These are phyloP conservation scores for Reutealis trisperma DNA, from an alignment of 345 rosid species.

Conservation along the genomic window DNA sequence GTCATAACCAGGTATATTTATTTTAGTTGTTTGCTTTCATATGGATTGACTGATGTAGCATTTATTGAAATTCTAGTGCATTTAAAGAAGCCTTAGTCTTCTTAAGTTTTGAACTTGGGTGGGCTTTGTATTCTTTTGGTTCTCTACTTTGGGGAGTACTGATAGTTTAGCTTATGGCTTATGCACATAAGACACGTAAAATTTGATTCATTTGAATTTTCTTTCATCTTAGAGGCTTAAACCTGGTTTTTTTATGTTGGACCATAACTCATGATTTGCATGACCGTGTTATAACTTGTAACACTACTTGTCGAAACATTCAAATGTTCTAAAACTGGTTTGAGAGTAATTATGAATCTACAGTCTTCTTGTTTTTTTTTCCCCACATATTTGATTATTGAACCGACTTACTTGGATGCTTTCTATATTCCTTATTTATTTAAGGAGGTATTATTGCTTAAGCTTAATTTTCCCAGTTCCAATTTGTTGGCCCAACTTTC, in stretches of 20 bases:
- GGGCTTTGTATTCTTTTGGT: too few relatives aligned
- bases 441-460: background rate
- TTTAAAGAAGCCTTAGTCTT: too few relatives aligned
- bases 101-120: background rate
- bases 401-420: background rate
- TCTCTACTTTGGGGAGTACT: too few relatives aligned
- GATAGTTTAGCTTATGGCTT: too few relatives aligned
- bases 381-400: background rate
- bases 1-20: constrained; percentile 72
- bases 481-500: background rate
- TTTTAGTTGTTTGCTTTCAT: background rate
- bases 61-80: background rate
- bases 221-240: too few relatives aligned
- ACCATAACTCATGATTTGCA: background rate
- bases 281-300: background rate
- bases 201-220: too few relatives aligned
- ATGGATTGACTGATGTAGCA: background rate
- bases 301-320: too few relatives aligned
- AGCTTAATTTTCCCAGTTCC: background rate
- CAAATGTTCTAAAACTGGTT: background rate
- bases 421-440: background rate
- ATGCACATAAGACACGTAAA: too few relatives aligned
- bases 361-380: background rate
- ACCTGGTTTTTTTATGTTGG: background rate
- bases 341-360: background rate